Conservation (phyloP, 257 asterid genomes). For the Nicotiana noctiflora region DNA sequence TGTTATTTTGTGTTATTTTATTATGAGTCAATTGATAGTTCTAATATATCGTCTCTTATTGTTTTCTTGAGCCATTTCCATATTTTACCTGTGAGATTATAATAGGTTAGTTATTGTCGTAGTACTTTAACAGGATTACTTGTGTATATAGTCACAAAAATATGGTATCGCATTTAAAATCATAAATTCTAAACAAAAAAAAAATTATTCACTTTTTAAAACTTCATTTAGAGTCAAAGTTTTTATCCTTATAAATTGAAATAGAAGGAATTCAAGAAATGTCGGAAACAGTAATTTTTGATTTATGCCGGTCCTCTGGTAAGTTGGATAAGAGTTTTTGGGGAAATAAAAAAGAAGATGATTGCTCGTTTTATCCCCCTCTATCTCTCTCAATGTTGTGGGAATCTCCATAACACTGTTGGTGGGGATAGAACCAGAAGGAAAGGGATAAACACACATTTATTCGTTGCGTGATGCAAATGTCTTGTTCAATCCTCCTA, state of each 20-base stretch:
- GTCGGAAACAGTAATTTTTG: slow-evolving; percentile 16
- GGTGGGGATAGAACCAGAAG: slow-evolving; percentile 10
- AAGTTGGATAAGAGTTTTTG: neutral
- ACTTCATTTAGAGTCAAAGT: no score
- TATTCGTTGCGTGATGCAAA: slow-evolving; percentile 8
- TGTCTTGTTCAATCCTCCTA: slow-evolving; percentile 6
- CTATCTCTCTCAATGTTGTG: neutral
- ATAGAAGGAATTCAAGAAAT: slow-evolving; percentile 29
- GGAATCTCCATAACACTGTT: no score
- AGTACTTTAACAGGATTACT: no score
- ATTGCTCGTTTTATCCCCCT: neutral
- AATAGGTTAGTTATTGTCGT: no score
- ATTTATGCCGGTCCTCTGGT: neutral
- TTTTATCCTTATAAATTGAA: neutral
- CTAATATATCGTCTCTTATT: no score
- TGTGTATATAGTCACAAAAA: no score
- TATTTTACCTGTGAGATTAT: no score
- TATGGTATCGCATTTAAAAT: no score
- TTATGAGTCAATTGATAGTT: no score
- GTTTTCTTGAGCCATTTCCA: no score
- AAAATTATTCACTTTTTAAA: neutral
- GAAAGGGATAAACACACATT: slow-evolving; percentile 1
- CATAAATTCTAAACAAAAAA: no score
- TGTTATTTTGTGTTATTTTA: no score
- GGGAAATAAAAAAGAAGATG: neutral